These are phyloP conservation scores for Chenopodium quinoa DNA, from an alignment of 148 eudicot genomes.

Conservation along the genomic window DNA sequence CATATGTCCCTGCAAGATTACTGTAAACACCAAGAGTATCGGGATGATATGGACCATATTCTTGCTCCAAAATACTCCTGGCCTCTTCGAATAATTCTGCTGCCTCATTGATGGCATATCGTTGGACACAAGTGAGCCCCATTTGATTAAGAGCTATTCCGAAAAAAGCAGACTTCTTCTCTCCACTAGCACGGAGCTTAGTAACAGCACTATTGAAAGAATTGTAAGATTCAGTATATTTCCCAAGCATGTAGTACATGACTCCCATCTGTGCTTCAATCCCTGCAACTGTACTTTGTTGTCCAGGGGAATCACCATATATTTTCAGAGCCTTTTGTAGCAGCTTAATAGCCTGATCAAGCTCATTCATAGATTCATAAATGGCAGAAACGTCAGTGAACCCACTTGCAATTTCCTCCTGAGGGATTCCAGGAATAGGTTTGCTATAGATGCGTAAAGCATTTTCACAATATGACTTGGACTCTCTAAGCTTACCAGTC, in stretches of 20 bases:
- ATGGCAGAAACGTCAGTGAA: slow-evolving; percentile 87
- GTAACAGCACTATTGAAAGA: slow-evolving; percentile 62
- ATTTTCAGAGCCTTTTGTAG: slow-evolving; percentile 87
- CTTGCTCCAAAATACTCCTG: slow-evolving; percentile 73
- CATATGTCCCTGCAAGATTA: slow-evolving; percentile 97
- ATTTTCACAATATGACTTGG: slow-evolving; percentile 89
- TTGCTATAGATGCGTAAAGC: slow-evolving; percentile 82
- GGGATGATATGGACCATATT: slow-evolving; percentile 87
- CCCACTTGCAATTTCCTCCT: slow-evolving; percentile 92
- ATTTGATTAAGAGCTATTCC: slow-evolving; percentile 96
- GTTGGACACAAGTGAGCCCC: slow-evolving; percentile 96
- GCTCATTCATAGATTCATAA: slow-evolving; percentile 94
- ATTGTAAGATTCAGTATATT: slow-evolving; percentile 68
- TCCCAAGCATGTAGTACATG: slow-evolving; percentile 80
- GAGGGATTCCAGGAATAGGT: slow-evolving; percentile 74
- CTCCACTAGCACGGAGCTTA: slow-evolving; percentile 85
- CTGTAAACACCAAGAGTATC: slow-evolving; percentile 97
- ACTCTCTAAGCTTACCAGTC: slow-evolving; percentile 84
- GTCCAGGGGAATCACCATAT: slow-evolving; percentile 87
- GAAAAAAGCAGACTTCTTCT: slow-evolving; percentile 91
- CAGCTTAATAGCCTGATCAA: slow-evolving; percentile 80
- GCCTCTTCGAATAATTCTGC: slow-evolving; percentile 87
- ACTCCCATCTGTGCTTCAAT: slow-evolving; percentile 99
- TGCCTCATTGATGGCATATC: slow-evolving; percentile 85
- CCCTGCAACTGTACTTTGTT: slow-evolving; percentile 92